These are phyloP conservation scores for Blastobotrys parvus DNA, from an alignment of 805 yeast genomes.

Conservation along the genomic window DNA sequence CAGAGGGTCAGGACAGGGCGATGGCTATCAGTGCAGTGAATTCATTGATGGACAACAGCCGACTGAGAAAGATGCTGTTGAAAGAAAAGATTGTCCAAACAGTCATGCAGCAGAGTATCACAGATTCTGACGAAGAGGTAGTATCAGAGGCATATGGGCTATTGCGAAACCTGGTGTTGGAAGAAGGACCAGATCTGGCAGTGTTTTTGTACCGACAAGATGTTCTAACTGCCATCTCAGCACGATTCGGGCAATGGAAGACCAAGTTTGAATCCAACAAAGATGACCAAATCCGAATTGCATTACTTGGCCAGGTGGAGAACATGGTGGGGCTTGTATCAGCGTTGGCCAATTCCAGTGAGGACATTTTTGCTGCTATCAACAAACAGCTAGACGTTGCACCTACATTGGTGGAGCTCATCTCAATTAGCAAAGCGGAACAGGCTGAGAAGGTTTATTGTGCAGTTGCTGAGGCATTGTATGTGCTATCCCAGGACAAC, in stretches of 20 bases:
- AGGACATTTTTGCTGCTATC: slow-evolving; percentile 44
- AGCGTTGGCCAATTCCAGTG: slow-evolving; percentile 57
- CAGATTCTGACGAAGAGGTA: slow-evolving; percentile 64
- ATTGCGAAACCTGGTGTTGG: slow-evolving; percentile 68
- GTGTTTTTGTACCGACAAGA: slow-evolving; percentile 69
- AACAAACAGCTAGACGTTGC: slow-evolving; percentile 21
- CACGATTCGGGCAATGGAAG: slow-evolving; percentile 39
- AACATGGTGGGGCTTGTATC: slow-evolving; percentile 62
- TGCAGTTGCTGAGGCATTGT: slow-evolving; percentile 24
- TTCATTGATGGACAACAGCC: slow-evolving; percentile 60
- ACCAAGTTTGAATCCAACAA: background rate
- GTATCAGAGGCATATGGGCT: slow-evolving; percentile 77
- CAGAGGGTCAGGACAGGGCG: slow-evolving; percentile 61
- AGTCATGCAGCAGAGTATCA: slow-evolving; percentile 54
- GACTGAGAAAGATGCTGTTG: slow-evolving; percentile 52
- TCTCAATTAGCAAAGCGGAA: slow-evolving; percentile 1
- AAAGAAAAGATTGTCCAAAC: slow-evolving; percentile 64
- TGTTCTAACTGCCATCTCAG: slow-evolving; percentile 56
- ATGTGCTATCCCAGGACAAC: slow-evolving; percentile 26
- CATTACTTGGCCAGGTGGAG: slow-evolving; percentile 36
- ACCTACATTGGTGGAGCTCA: slow-evolving; percentile 8
- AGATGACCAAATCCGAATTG: too few relatives aligned
- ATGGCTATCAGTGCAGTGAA: slow-evolving; percentile 71
- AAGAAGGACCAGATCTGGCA: slow-evolving; percentile 81
- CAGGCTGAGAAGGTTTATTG: background rate